phyloP scores from a whole-genome alignment of 2,329 filamentous ascomycete species.

The Phialophora verrucosa region DNA sequence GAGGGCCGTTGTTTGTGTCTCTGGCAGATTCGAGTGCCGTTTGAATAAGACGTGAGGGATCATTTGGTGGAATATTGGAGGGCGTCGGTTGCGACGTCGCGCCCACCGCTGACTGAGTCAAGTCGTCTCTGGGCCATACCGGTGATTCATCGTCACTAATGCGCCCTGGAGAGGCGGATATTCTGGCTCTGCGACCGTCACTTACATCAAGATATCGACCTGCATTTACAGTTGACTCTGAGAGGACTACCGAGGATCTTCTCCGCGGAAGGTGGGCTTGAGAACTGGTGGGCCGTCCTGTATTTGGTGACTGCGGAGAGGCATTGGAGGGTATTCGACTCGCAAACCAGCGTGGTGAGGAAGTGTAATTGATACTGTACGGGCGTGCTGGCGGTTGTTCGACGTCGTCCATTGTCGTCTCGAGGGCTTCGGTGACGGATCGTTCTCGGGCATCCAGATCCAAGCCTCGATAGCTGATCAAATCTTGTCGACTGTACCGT shows the following conservation, averaged over 20 bases:
- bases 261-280: slow-evolving; percentile 45
- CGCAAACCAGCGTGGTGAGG: slow-evolving; percentile 30
- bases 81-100: slow-evolving; percentile 21
- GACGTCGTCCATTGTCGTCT: slow-evolving; percentile 35
- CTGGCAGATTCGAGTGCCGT: slow-evolving; percentile 34
- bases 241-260: slow-evolving; percentile 49
- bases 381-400: slow-evolving; percentile 23
- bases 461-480: slow-evolving; percentile 31
- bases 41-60: slow-evolving; percentile 38
- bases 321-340: slow-evolving; percentile 17
- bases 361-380: slow-evolving; percentile 37
- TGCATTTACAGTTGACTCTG: slow-evolving; percentile 43
- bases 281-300: neutral
- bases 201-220: slow-evolving; percentile 41
- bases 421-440: slow-evolving; percentile 37
- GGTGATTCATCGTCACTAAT: slow-evolving; percentile 41
- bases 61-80: slow-evolving; percentile 30
- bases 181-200: slow-evolving; percentile 46
- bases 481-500: slow-evolving; percentile 24
- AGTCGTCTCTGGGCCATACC: slow-evolving; percentile 21
- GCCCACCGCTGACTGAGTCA: slow-evolving; percentile 16
- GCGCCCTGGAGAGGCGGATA: slow-evolving; percentile 50
- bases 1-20: slow-evolving; percentile 24
- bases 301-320: neutral
- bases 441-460: slow-evolving; percentile 37